Base-by-base conservation (phyloP, 2,329 filamentous ascomycete species). In the Nothopassalora personata region DNA sequence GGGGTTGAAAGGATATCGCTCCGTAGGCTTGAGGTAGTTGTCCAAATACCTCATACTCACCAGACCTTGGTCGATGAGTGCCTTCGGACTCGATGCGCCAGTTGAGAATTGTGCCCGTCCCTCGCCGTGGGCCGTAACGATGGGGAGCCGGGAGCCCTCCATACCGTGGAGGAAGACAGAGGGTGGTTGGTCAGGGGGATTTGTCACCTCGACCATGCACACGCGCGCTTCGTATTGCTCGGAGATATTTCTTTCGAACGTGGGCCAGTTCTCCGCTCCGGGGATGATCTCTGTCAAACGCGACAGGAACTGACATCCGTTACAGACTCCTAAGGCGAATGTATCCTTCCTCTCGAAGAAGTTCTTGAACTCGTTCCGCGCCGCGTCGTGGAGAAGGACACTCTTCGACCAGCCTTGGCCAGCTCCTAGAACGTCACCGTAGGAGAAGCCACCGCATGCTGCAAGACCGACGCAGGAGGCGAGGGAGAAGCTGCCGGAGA, bases 371-470 rank as follows among this genome's bases (percentile, higher is more conserved):
- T 93, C 89, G 58, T 82, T 80, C 46, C 91, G 85, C 46, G 87
- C 87, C 58, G 87, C 78, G 27, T 83, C 83, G 76, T 97, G 91
- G 73, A 95, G 83, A 18, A 97, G 83, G 43, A 97, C 91, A 1
- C 89, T 93, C 76, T 95, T 92, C 4, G 94, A 91, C 94, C 94
- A 99, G 47, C 94, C 94, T 69, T 93, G 89, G 55, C 94, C 94
- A n/a, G 94, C 94, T 60, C 93, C 94, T 0, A 97, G 83, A 39
- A 93, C 89, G 67, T 93, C 89, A 67, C 91, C 91, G 72, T 96
- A 97, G 15, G 90, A 96, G 83, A 99, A 97, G 53, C 94, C 94
- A 72, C 94, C 94, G 65, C 92, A 96, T n/a, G 91, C 91, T 36
- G 93, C 94, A 50, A 97, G 82, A 66, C 94, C 94, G 33, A 87